These are phyloP conservation scores for Geotrichum phurueaensis DNA, from an alignment of 1,139 yeast genomes.

Conservation along the genomic window DNA sequence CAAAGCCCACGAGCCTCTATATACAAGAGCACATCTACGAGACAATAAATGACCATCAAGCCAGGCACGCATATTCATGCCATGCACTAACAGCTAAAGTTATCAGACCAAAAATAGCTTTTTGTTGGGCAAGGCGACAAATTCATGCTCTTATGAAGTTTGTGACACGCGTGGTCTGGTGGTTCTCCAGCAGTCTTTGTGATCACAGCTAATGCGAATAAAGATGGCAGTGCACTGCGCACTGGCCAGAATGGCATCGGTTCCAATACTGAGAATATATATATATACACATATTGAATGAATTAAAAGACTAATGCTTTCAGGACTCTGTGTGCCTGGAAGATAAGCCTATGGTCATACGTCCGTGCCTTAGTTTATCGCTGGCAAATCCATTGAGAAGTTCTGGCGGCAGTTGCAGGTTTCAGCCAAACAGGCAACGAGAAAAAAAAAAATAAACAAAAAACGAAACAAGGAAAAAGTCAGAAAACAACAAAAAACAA, in stretches of 20 bases:
- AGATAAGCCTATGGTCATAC: neutral
- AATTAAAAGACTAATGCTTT: neutral
- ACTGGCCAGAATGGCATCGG: too few species aligned
- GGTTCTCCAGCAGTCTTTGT: neutral
- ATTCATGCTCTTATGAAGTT: neutral
- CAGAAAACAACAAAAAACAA: neutral
- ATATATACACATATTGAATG: neutral
- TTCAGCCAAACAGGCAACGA: neutral
- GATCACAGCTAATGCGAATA: neutral
- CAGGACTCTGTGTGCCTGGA: neutral
- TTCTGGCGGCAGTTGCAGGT: neutral
- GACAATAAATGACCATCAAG: too few species aligned
- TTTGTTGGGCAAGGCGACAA: neutral
- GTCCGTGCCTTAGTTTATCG: too few species aligned
- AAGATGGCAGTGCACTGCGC: too few species aligned
- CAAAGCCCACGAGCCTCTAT: too few species aligned
- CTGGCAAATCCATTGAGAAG: neutral
- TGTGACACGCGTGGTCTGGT: neutral
- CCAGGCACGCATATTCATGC: too few species aligned
- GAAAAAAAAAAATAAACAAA: neutral
- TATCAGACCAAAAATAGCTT: too few species aligned
- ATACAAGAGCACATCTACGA: too few species aligned
- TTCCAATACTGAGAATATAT: neutral
- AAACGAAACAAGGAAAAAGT: neutral
- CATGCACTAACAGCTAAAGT: too few species aligned